phyloP scores from a whole-genome alignment of 1,139 yeast genomes.

The Hansenula anomala region DNA sequence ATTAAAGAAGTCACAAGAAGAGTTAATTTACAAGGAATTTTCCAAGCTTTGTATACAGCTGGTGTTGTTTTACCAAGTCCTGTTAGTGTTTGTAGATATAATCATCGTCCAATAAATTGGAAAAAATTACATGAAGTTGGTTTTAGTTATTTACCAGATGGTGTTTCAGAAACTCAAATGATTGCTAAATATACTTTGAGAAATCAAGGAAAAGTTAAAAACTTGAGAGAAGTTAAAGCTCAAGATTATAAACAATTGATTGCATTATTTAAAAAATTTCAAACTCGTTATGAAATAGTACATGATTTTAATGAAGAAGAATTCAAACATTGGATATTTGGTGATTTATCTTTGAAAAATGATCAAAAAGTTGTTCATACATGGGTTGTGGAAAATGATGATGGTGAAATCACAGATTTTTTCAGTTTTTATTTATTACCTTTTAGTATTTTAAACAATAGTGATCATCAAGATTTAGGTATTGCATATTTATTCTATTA shows the following conservation, averaged over 20 bases:
- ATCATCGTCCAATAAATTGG: conserved; percentile 95
- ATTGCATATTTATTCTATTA: conserved; percentile 90
- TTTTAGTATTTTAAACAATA: conserved; percentile 72
- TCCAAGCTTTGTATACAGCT: conserved; percentile 97
- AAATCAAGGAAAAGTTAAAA: conserved; percentile 46
- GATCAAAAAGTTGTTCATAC: conserved; percentile 58
- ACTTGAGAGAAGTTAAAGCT: conserved; percentile 58
- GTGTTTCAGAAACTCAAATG: conserved; percentile 76
- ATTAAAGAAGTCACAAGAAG: conserved; percentile 94
- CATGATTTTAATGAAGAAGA: conserved; percentile 72
- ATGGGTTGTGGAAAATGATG: conserved; percentile 67
- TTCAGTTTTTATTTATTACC: conserved; percentile 87
- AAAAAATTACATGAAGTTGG: conserved; percentile 84
- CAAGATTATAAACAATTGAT: conserved; percentile 64
- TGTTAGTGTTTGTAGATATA: conserved; percentile 82
- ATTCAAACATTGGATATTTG: conserved; percentile 76
- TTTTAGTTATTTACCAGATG: conserved; percentile 74
- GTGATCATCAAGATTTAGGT: conserved; percentile 63
- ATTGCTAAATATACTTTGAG: conserved; percentile 75
- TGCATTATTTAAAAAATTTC: conserved; percentile 55
- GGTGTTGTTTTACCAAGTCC: conserved; percentile 93
- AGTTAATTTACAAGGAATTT: conserved; percentile 74
- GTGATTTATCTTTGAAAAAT: conserved; percentile 31
- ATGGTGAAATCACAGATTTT: conserved; percentile 76
- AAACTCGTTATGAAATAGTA: conserved; percentile 63